phyloP scores from a whole-genome alignment of 225 moss, liverwort and hornwort genomes.

The Neckera pumila region DNA sequence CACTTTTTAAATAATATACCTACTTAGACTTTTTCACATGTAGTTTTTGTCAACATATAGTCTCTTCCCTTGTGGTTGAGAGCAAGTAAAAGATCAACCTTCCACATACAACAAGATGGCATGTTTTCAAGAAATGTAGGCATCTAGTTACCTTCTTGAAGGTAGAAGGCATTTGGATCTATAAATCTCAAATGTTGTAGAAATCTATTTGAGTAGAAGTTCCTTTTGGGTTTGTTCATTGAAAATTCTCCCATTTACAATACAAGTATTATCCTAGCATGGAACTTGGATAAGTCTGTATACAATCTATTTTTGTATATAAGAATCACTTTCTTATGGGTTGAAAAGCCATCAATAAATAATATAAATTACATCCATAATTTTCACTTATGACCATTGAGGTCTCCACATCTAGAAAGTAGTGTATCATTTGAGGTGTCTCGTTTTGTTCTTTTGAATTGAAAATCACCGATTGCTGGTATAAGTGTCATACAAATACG shows the following conservation, averaged over 20 bases:
- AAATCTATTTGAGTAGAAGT: neutral
- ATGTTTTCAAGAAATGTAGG: neutral
- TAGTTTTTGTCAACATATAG: neutral
- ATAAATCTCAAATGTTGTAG: neutral
- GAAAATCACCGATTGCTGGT: too few species aligned
- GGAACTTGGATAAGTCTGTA: neutral
- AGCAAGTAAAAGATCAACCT: neutral
- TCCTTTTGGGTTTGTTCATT: neutral
- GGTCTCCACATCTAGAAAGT: neutral
- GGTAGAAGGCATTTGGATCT: neutral
- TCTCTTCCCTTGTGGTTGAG: neutral
- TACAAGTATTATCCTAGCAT: rapidly evolving
- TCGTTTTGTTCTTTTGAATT: too few species aligned
- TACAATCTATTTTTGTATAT: too few species aligned
- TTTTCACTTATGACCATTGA: neutral
- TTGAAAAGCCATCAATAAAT: neutral
- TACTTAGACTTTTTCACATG: neutral
- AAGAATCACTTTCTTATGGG: neutral
- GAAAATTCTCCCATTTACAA: neutral
- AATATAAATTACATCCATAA: too few species aligned
- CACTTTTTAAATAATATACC: neutral
- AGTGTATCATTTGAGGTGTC: neutral
- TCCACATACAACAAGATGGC: neutral
- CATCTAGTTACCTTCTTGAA: neutral
- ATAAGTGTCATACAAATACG: too few species aligned